Base-by-base conservation (phyloP, 2,329 filamentous ascomycete species). In the Epichloe uncinata region DNA sequence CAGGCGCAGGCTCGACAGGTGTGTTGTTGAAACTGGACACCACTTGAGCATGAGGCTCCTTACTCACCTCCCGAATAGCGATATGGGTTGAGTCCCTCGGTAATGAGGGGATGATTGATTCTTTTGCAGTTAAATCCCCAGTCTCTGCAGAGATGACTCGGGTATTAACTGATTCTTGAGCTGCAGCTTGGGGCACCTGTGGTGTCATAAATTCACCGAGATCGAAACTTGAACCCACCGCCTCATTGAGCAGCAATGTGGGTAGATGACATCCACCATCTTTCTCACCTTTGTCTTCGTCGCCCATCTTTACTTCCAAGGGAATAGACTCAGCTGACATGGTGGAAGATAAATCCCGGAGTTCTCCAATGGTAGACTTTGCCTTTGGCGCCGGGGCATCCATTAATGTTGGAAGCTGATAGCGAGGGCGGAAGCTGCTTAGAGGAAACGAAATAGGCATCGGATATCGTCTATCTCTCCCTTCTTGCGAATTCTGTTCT, bases 391-490 rank as follows among this genome's bases (percentile, higher is more conserved):
- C 26, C 9, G 54, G 49, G 35, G 49, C 44, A 35, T 51, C 37
- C 30, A 55, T 53, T n/a, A 57, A 44, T 4, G 26, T 54, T 7
- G 54, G 55, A 2, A 55, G 45, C 41, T 51, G 42, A 43, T 54
- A 57, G 13, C 54, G 50, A 11, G 54, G 51, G 34, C 51, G 52
- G 34, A 55, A 56, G 34, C 42, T 51, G 15, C 48, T 57, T 35
- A 45, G 37, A 12, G 49, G 33, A n/a, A 42, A 13, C 6, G 40
- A 34, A 37, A 37, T 37, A 42, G 22, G 8, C 6, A 20, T 34
- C 11, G 36, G 33, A 13, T 47, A 30, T 34, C 22, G 40, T 36
- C 46, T 50, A 12, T 11, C 49, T 30, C 35, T 42, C 13, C 15
- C 45, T 34, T 49, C 48, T 36, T 20, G 22, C 7, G 12, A 34